Evolutionary conservation across 345 rosid species (phyloP).

Genomic region (Luvunga scandens): DNA sequence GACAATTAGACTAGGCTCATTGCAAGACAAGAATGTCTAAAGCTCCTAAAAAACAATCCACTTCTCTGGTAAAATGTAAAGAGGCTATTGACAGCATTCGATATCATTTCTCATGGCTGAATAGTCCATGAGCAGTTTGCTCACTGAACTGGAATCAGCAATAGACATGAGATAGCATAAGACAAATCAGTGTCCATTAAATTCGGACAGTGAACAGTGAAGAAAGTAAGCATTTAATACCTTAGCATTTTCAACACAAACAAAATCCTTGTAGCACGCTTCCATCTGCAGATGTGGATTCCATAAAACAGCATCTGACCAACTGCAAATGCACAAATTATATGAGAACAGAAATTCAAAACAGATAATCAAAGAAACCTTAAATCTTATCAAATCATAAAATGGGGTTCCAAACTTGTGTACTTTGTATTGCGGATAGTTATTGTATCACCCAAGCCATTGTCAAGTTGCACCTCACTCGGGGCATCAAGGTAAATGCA

Average conservation of each 20-base stretch:
- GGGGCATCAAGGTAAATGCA: slow-evolving; percentile 79
- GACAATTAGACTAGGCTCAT: background rate
- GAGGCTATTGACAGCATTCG: background rate
- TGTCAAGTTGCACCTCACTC: slow-evolving; percentile 56
- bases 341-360: slow-evolving; percentile 9
- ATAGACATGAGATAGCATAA: background rate
- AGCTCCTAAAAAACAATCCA: background rate
- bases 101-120: background rate
- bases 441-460: slow-evolving; percentile 80
- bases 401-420: slow-evolving; percentile 13
- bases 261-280: slow-evolving; percentile 86
- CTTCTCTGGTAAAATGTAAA: background rate
- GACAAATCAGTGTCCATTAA: slow-evolving; percentile 6
- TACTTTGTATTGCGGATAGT: slow-evolving; percentile 72
- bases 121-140: background rate
- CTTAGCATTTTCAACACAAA: slow-evolving; percentile 91
- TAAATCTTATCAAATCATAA: slow-evolving; percentile 1
- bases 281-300: slow-evolving; percentile 93
- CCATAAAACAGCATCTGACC: slow-evolving; percentile 96
- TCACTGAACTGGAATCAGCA: background rate
- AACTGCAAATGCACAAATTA: slow-evolving; percentile 40
- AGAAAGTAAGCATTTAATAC: slow-evolving; percentile 32
- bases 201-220: background rate
- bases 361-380: background rate
- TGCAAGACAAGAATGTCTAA: background rate